phyloP scores from a whole-genome alignment of 148 eudicot species.

The Cornus florida region DNA sequence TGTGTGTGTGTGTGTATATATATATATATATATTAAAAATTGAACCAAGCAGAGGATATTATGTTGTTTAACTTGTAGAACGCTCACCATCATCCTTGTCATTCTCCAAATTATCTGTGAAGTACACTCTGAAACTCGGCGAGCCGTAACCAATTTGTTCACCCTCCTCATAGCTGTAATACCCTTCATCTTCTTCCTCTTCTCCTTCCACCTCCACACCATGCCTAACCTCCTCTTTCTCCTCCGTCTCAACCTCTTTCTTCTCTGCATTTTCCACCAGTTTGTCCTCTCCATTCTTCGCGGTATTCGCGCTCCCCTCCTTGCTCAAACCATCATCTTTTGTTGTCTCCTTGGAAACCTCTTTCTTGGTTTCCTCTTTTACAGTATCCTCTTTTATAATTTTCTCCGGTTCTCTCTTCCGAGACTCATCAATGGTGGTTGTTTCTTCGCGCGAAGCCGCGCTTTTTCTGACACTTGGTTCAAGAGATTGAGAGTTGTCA shows the following conservation, averaged over 20 bases:
- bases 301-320: neutral
- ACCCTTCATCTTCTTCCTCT: constrained; percentile 11
- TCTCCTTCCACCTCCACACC: neutral
- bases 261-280: neutral
- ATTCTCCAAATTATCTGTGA: constrained; percentile 7
- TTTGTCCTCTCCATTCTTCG: neutral
- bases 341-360: too few species aligned
- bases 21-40: too few species aligned
- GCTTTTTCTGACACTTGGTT: neutral
- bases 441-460: neutral
- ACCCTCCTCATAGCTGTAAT: neutral
- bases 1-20: too few species aligned
- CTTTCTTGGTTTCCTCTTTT: too few species aligned
- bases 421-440: neutral
- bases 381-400: neutral
- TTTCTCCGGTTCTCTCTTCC: neutral
- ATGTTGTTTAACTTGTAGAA: neutral
- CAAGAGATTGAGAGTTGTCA: neutral
- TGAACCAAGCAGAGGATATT: too few species aligned
- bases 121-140: constrained; percentile 50
- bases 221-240: neutral
- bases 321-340: too few species aligned
- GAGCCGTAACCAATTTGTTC: constrained; percentile 14
- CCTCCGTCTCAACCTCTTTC: neutral
- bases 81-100: neutral